Base-by-base conservation (phyloP, 2,329 filamentous ascomycete genomes). In the Pseudonectria foliicola region DNA sequence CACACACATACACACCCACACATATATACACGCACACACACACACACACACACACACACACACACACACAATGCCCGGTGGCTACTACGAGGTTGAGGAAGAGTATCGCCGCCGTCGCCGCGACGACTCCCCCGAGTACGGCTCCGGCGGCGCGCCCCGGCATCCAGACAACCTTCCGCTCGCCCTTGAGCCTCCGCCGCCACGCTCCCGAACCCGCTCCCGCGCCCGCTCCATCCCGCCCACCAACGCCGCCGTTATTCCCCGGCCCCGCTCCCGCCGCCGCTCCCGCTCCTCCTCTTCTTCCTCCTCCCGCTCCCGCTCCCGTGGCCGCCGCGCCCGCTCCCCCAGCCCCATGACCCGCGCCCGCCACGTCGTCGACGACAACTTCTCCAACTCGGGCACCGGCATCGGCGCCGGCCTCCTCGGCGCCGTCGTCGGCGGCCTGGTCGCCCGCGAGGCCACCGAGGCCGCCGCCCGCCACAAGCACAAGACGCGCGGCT, bases 381-480 rank as follows among this genome's bases (percentile, higher is more conserved):
- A 64, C 39, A 67, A 64, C 30, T 75, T 76, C 45, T 67, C 66
- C 25, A 61, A 64, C 33, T 68, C 68, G 4, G 58, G 59, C 2
- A 59, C 67, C 1, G 72, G 72, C 4, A 54, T 76, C 3, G 70
- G 71, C 26, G 65, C 66, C 7, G 66, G 70, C 15, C 61, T 76
- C 7, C 52, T 76, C 3, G 73, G 73, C 12, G 72, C 73, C 14
- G 60, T 75, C 2, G 65, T 75, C 2, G 73, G 73, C 25, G 73
- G 72, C 3, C 53, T 73, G 8, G 70, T 70, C n/a, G 71, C 67
- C 12, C 61, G 66, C 18, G 66, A 72, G 46, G 68, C 63, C 2
- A 62, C 61, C 29, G 66, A 69, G 23, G 63, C 61, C 6, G 58
- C 60, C n/a, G 53, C 49, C 33, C 51, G 53, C 15, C 50, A 57